A percentile compares a stretch with the other conserved stretches of the same genome.
These are phyloP conservation scores for Boletus fagicola DNA, from an alignment of 768 basidiomycete species.

Conservation along the genomic window DNA sequence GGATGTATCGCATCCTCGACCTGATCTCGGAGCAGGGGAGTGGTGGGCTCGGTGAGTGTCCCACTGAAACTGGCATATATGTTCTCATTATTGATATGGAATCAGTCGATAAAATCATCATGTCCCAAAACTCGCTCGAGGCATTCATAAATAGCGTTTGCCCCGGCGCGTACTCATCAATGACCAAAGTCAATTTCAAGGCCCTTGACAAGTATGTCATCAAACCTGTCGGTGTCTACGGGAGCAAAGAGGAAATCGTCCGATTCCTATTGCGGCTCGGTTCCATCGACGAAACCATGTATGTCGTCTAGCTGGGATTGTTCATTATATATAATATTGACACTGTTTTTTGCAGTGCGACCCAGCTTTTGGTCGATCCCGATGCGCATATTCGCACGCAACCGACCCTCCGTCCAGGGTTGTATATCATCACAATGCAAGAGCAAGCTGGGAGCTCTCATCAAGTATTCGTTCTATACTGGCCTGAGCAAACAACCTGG, in stretches of 20 bases:
- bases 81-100: background rate
- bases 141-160: constrained; percentile 46
- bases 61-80: background rate
- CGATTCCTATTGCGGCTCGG: background rate
- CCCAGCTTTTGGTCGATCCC: background rate
- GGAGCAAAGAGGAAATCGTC: background rate
- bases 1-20: constrained; percentile 54
- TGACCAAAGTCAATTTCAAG: constrained; percentile 58
- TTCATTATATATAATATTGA: background rate
- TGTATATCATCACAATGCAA: background rate
- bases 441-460: background rate
- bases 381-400: background rate
- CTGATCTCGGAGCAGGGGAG: constrained; percentile 51
- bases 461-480: background rate
- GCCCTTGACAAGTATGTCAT: constrained; percentile 44
- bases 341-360: background rate
- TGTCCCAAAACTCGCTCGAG: constrained; percentile 49
- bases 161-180: constrained; percentile 51
- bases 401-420: background rate
- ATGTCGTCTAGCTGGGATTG: background rate
- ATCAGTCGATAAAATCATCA: constrained; percentile 63
- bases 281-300: background rate
- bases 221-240: constrained; percentile 27
- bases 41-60: constrained; percentile 46
- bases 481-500: background rate